Base-by-base conservation (phyloP, 306 rosid species). In the Trifolium dubium region DNA sequence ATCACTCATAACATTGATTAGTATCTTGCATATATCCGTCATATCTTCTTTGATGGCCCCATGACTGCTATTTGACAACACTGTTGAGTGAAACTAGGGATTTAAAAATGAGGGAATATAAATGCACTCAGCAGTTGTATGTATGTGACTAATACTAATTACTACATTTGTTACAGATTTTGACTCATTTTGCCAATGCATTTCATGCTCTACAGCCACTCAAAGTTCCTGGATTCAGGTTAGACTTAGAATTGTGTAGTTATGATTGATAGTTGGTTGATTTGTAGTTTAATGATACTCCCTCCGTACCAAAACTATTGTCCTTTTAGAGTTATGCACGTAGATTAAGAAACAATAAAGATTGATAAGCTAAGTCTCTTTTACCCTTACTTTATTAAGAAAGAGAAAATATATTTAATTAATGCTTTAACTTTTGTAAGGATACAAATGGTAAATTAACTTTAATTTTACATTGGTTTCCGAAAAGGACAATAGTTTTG, bases 161-260 rank as follows among this genome's bases (percentile, higher is more conserved):
- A 34, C 43, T 80, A 64, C 23, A 7, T 67, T 10, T 78, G 29
- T 71, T 83, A 80, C 97, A 95, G 99, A 88, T 95, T 69, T 87
- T 95, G 88, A 84, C 88, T 53, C 77, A 81, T 29, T 92, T 90
- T 72, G 97, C 98, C 67, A 90, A 86, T 78, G 90, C 98, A 76
- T 95, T 90, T 81, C 97, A 95, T 87, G 89, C 89, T 59, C 81
- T 95, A 82, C 99, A 95, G 81, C 99, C 98, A 64, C 96, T 92
- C 73, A 88, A 90, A 77, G 90, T 95, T 82, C 97, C 98, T 72
- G 85, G 88, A 49, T 95, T 95, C 97, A 95, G 99, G 98, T 95
- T 69, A 58, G 73, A 75, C 72, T 18, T 28, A 28, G 4, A 40
- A 37, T 14, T 80, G 46, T 32, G 32, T 23, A 8, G 32, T 41